Conservation (phyloP, 108 stramenopile genomes). For the Nannochloropsis oceanica region DNA sequence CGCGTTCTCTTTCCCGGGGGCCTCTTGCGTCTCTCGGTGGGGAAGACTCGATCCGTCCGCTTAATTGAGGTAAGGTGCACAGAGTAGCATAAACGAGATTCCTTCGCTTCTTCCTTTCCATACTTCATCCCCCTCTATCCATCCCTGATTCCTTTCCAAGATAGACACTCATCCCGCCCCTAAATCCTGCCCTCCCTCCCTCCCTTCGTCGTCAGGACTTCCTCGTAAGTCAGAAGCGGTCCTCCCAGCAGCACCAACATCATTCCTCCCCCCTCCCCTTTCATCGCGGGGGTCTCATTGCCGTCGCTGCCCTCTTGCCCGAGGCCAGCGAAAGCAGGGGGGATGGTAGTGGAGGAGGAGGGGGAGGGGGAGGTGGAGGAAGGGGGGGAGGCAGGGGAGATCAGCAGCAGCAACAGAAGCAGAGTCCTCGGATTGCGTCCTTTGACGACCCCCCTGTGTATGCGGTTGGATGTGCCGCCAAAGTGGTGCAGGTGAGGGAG, state of each 20-base stretch:
- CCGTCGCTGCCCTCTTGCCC: not conserved
- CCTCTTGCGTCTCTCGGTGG: slow-evolving; percentile 10
- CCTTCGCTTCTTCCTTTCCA: too few relatives aligned
- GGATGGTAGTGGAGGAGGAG: not conserved
- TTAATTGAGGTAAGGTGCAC: not conserved
- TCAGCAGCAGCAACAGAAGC: not conserved
- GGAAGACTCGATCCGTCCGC: slow-evolving; percentile 3
- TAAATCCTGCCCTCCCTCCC: too few relatives aligned
- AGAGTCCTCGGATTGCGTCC: not conserved
- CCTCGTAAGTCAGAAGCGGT: not conserved
- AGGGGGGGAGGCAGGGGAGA: not conserved
- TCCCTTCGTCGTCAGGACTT: not conserved
- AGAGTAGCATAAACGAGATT: not conserved
- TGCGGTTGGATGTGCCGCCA: slow-evolving; percentile 11
- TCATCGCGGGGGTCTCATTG: not conserved
- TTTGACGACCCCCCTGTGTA: not conserved
- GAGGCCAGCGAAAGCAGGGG: slow-evolving; percentile 3
- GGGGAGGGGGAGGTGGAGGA: not conserved
- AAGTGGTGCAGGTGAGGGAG: not conserved
- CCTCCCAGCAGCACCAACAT: not conserved
- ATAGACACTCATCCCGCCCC: not conserved
- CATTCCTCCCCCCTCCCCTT: not conserved
- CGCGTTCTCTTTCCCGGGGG: slow-evolving; percentile 25
- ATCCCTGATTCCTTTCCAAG: not conserved
- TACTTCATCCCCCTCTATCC: not conserved